Conservation (phyloP, 192 early-diverging fungal genomes). For the Coemansia sp. region DNA sequence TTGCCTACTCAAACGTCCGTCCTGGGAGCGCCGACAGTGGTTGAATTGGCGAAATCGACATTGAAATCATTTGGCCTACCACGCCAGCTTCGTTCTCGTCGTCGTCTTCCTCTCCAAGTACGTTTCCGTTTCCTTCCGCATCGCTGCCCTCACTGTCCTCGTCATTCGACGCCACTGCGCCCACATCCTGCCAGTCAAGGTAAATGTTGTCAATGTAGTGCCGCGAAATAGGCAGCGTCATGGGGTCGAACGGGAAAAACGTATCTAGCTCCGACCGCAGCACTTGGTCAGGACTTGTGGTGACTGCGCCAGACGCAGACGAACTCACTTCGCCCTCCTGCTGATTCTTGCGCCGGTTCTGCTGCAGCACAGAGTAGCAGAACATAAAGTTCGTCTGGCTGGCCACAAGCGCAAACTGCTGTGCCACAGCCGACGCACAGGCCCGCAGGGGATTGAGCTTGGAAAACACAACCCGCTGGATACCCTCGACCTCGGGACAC, state of each 20-base stretch:
- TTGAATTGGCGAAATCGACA: constrained; percentile 40
- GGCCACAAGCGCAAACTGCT: constrained; percentile 81
- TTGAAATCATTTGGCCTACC: constrained; percentile 32
- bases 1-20: constrained; percentile 3
- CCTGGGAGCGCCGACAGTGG: constrained; percentile 16
- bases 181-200: constrained; percentile 72
- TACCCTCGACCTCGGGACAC: constrained; percentile 60
- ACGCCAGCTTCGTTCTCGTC: constrained; percentile 40
- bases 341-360: constrained; percentile 45
- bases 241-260: constrained; percentile 96
- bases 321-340: constrained; percentile 6
- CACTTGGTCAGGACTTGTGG: constrained; percentile 10
- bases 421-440: constrained; percentile 72
- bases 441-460: constrained; percentile 73
- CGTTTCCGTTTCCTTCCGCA: constrained; percentile 48
- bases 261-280: constrained; percentile 57
- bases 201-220: constrained; percentile 69
- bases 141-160: constrained; percentile 53
- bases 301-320: background rate
- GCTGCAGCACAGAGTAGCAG: constrained; percentile 72
- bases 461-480: constrained; percentile 74
- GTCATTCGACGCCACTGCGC: constrained; percentile 52
- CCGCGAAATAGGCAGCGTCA: constrained; percentile 67
- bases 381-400: constrained; percentile 82
- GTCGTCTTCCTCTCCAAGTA: constrained; percentile 49